Conservation (phyloP, 495 filamentous ascomycete genomes). For the Talaromyces wortmannii region DNA sequence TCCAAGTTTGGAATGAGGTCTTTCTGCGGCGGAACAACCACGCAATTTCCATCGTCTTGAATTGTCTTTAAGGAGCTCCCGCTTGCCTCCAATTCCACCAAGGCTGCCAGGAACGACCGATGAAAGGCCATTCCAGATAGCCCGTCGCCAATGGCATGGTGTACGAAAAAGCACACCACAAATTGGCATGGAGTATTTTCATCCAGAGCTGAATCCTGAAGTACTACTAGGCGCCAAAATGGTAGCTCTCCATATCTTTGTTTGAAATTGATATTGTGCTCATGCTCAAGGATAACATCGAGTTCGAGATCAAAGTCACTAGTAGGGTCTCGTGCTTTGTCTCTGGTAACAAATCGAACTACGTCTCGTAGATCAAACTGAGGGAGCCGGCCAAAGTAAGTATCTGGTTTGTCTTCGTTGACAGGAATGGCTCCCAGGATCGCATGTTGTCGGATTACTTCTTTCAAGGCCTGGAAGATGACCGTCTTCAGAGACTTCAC, state of each 20-base stretch:
- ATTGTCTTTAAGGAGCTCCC: not conserved
- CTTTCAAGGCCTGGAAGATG: not conserved
- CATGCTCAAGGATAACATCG: not conserved
- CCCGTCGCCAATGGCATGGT: slow-evolving; percentile 1
- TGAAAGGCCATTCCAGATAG: slow-evolving; percentile 2
- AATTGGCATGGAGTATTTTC: not conserved
- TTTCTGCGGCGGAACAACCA: not conserved
- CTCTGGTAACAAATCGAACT: not conserved
- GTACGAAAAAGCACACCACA: not conserved
- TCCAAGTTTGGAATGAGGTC: not conserved
- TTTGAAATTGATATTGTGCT: not conserved
- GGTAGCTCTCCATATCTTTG: not conserved
- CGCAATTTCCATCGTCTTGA: no score
- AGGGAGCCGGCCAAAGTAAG: not conserved
- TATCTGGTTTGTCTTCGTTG: not conserved
- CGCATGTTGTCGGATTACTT: not conserved
- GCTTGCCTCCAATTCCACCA: not conserved
- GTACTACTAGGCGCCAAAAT: not conserved
- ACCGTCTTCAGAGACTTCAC: not conserved
- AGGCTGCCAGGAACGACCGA: not conserved
- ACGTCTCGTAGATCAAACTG: not conserved
- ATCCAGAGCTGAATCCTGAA: not conserved
- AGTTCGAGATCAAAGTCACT: not conserved
- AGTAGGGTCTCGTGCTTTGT: not conserved
- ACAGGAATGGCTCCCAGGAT: not conserved